A percentile compares a stretch with the other conserved stretches of the same genome.
Evolutionary conservation across 2,329 filamentous ascomycete species (phyloP).

Genomic region (Ilyonectria destructans): DNA sequence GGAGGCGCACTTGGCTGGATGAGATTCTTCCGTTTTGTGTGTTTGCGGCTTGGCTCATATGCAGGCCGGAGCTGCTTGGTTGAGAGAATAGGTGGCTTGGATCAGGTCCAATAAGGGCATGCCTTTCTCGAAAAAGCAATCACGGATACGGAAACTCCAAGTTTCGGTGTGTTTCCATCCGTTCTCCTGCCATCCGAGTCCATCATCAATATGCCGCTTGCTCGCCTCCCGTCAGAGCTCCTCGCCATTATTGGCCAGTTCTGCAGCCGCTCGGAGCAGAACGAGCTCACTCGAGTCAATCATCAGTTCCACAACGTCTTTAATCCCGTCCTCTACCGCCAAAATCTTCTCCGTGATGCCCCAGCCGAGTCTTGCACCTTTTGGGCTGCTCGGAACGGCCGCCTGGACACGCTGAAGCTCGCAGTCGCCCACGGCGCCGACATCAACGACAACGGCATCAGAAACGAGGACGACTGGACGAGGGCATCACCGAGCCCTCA

Average conservation of each 20-base stretch:
- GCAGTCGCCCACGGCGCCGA: not conserved
- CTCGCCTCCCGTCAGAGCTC: not conserved
- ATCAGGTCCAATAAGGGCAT: too few species aligned
- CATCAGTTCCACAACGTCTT: not conserved
- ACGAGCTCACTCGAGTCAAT: not conserved
- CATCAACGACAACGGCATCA: not conserved
- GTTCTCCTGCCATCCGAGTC: not conserved
- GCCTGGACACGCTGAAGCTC: not conserved
- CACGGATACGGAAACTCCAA: too few species aligned
- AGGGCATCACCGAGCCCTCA: too few species aligned
- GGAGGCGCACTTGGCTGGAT: too few species aligned
- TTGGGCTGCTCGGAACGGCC: not conserved
- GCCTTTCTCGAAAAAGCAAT: too few species aligned
- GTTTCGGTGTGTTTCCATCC: not conserved
- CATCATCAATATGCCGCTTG: not conserved
- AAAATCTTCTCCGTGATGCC: not conserved
- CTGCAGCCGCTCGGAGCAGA: not conserved
- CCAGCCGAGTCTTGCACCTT: not conserved
- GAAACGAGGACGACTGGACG: not conserved
- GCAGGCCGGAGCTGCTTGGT: too few species aligned
- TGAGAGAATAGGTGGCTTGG: too few species aligned
- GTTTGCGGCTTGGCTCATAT: too few species aligned
- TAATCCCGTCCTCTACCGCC: not conserved
- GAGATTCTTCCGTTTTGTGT: too few species aligned
- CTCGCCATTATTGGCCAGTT: not conserved